phyloP scores from a whole-genome alignment of 1,139 yeast genomes.

The Saccharomycopsis hybrid region DNA sequence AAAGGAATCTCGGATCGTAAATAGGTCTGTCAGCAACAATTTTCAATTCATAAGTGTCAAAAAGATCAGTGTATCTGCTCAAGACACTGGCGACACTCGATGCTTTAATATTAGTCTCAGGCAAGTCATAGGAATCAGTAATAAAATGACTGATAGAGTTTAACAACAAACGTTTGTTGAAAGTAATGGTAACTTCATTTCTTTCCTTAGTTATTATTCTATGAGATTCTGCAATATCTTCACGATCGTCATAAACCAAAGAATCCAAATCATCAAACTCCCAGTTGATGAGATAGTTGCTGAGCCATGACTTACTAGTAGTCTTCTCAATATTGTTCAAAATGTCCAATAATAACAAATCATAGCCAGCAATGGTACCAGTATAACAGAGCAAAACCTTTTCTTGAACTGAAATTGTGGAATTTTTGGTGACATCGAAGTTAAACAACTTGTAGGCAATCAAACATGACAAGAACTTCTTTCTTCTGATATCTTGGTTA shows the following conservation, averaged over 20 bases:
- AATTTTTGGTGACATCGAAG: constrained; percentile 40
- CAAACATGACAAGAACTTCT: constrained; percentile 39
- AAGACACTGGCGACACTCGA: neutral
- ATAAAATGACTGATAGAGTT: constrained; percentile 41
- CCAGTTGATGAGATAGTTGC: constrained; percentile 13
- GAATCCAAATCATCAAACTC: constrained; percentile 10
- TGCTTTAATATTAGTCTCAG: neutral
- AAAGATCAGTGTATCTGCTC: neutral
- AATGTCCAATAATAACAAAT: constrained; percentile 51
- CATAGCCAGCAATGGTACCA: constrained; percentile 60
- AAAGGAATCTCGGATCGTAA: constrained; percentile 61
- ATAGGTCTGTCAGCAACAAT: constrained; percentile 15
- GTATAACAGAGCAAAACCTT: constrained; percentile 45
- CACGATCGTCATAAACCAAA: constrained; percentile 22
- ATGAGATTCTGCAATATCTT: constrained; percentile 20
- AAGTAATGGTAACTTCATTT: constrained; percentile 39
- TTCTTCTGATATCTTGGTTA: constrained; percentile 23
- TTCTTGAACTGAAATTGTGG: constrained; percentile 42
- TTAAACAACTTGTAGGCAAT: constrained; percentile 40
- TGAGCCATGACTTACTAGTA: constrained; percentile 50
- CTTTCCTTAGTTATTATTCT: constrained; percentile 43
- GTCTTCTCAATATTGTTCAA: constrained; percentile 51
- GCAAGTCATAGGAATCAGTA: constrained; percentile 13
- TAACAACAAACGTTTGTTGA: constrained; percentile 46
- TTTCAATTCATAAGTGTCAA: constrained; percentile 1